phyloP scores from a whole-genome alignment of 2,329 filamentous ascomycete species.

The Alternaria sp. region DNA sequence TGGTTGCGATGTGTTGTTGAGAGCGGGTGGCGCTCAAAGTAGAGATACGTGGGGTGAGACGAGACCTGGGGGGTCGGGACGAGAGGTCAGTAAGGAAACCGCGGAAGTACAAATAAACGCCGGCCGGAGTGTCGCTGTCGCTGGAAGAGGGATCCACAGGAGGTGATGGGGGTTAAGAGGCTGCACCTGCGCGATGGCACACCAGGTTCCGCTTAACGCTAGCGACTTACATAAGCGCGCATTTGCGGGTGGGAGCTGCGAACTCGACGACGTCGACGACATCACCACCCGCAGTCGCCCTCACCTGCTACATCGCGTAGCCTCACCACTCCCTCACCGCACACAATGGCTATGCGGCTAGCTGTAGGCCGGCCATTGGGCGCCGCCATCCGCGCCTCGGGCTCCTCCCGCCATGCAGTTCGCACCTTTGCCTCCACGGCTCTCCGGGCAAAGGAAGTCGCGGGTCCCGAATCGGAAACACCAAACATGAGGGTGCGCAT shows the following conservation, averaged over 20 bases:
- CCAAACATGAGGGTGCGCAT: constrained; percentile 55
- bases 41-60: constrained; percentile 12
- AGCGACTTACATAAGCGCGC: constrained; percentile 19
- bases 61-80: constrained; percentile 2
- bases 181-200: constrained; percentile 28
- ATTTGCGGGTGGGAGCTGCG: constrained; percentile 15
- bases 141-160: constrained; percentile 29
- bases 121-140: constrained; percentile 32
- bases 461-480: constrained; percentile 48
- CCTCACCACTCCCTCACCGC: constrained; percentile 21
- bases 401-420: constrained; percentile 38
- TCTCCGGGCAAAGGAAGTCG: constrained; percentile 53
- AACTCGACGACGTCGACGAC: constrained; percentile 33
- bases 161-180: constrained; percentile 30
- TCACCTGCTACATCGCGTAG: constrained; percentile 33
- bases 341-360: constrained; percentile 51
- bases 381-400: constrained; percentile 44
- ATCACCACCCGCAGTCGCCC: constrained; percentile 27
- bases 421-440: constrained; percentile 54
- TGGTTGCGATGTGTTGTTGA: constrained; percentile 10
- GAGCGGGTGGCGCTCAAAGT: constrained; percentile 35
- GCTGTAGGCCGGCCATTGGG: constrained; percentile 49
- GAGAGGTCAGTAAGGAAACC: constrained; percentile 23
- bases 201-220: constrained; percentile 18
- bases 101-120: constrained; percentile 36